Base-by-base conservation (phyloP, 352 stramenopile species). In the Globisporangium mamillatum region DNA sequence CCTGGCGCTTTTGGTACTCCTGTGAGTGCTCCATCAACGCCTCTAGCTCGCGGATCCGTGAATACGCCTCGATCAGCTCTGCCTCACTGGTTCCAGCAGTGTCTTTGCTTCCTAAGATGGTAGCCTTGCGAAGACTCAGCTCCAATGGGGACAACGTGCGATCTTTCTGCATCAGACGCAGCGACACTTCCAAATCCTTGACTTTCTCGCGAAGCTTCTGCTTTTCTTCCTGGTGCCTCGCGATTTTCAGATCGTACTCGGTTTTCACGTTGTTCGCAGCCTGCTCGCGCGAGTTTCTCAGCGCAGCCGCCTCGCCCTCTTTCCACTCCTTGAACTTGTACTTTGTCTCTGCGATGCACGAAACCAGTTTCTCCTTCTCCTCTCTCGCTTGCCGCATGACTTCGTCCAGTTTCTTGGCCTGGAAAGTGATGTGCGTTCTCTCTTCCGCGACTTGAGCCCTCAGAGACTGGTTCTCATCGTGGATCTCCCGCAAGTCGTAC, bases 151-250 rank as follows among this genome's bases (percentile, higher is more conserved):
- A 92, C 18, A 92, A 66, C 2, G 75, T 71, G 0, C 79, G 79
- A 61, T 90, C 78, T 54, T 89, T 91, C 55, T 91, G 82, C 72
- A 91, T 73, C 0, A 91, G 60, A 24, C 80, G 77, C 18, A 89
- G 68, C 9, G 82, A 87, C 5, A 90, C 84, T 50, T 91, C 84
- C 12, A 92, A 72, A 58, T 92, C 84, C 54, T 89, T 86, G 10
- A 90, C 82, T 55, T 91, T 90, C 4, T 91, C 84, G 1, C 84
- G 80, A 1, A 92, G 62, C 62, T 92, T 92, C 36, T 90, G 75
- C 54, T 89, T 92, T 56, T 92, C 84, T 32, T 90, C 79, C 60
- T 88, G 84, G 52, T 90, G 84, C 9, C 81, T 72, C 4, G 79
- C 76, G 54, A 91, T 78, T 61, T 90, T 89, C 24, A 91, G 60